Conservation (phyloP, 1,139 yeast genomes). For the Taiozyma sp. region DNA sequence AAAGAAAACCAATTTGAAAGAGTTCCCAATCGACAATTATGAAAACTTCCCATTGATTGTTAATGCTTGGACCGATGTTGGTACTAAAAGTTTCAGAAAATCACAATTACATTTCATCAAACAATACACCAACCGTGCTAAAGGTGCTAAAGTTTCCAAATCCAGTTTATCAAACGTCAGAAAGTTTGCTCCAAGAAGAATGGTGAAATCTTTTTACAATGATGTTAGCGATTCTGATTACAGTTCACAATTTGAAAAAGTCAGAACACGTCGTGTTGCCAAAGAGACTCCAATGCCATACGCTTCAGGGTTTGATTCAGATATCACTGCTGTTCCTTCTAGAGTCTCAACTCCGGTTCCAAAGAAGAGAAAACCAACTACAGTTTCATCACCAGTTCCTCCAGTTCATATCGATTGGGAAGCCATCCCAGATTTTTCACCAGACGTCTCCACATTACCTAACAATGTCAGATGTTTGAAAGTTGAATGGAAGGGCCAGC, state of each 20-base stretch:
- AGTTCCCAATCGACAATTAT: conserved; percentile 44
- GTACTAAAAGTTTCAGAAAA: conserved; percentile 36
- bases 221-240: conserved; percentile 25
- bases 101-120: conserved; percentile 45
- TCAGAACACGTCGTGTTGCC: conserved; percentile 54
- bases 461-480: conserved; percentile 65
- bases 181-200: conserved; percentile 31
- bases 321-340: conserved; percentile 17
- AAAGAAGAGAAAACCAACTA: conserved; percentile 34
- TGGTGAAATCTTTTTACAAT: conserved; percentile 13
- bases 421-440: conserved; percentile 68
- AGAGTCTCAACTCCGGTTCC: conserved; percentile 29
- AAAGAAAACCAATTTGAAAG: conserved; percentile 12
- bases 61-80: conserved; percentile 44
- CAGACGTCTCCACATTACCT: conserved; percentile 59
- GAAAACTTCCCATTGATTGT: conserved; percentile 43
- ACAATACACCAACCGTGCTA: conserved; percentile 35
- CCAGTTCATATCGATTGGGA: conserved; percentile 47
- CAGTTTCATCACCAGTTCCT: conserved; percentile 31
- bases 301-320: conserved; percentile 21
- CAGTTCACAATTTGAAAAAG: conserved; percentile 35
- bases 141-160: conserved; percentile 17
- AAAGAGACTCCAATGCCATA: conserved; percentile 32
- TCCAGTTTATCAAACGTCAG: conserved; percentile 21
- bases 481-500: conserved; percentile 98